Base-by-base conservation (phyloP, 2,329 filamentous ascomycete genomes). In the Cercospora canescens region DNA sequence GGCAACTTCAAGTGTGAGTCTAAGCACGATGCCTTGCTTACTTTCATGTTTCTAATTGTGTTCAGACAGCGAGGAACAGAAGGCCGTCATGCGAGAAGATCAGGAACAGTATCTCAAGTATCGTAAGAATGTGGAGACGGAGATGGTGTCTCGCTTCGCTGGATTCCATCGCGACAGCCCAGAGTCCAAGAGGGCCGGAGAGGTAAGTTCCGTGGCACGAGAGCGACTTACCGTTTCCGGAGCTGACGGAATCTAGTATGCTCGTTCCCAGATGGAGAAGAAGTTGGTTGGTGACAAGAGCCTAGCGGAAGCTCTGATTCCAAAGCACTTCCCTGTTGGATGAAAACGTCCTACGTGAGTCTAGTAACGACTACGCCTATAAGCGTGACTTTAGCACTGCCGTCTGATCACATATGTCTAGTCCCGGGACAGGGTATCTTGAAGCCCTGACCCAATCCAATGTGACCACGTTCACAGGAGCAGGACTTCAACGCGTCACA, bases 221-320 rank as follows among this genome's bases (percentile, higher is more conserved):
- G 8, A 48, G 26, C 9, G 8, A 11, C 32, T 35, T 11, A 35
- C 14, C 14, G 16, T 26, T 12, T 26, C 12, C 5, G 3, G 45
- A 26, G 45, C 45, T 48, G 45, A 48, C 45, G 14, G 85, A 14
- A 81, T 82, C 1, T 79, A 82, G 1, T 78, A 79, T 32, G 88
- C 84, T 71, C 80, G 77, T 5, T 74, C 82, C 61, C 77, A 86
- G 52, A 89, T 89, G 85, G 78, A 79, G 34, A 72, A 80, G 35
- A 81, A 86, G 0, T 76, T 89, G 0, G 76, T 76, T 0, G 81
- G 82, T 62, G 86, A 87, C 65, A 84, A 87, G 0, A 82, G 86
- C 28, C 77, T 90, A 6, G 76, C 85, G 1, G 80, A 87, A 2
- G 79, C 82, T 30, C 80, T 83, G 5, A 74, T 82, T 4, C 81